Percentiles rank a stretch among this genome's conserved stretches.
These are phyloP conservation scores for Neocatenulostroma microsporum DNA, from an alignment of 2,329 filamentous ascomycete genomes.

Conservation along the genomic window DNA sequence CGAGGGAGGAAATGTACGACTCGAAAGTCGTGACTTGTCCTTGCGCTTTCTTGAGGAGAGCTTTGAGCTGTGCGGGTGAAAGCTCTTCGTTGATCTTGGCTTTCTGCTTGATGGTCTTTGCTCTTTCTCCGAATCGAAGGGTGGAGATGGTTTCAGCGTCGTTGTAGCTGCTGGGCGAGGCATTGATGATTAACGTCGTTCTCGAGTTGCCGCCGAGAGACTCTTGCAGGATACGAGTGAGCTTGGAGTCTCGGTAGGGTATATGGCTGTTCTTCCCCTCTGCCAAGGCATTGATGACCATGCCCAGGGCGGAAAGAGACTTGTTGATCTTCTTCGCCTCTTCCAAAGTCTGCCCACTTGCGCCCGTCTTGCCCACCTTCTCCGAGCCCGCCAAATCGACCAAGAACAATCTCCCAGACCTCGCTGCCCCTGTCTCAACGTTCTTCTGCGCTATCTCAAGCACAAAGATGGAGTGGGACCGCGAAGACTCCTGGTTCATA, in stretches of 20 bases:
- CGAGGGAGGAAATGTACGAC: slow-evolving; percentile 71
- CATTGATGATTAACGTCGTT: slow-evolving; percentile 98
- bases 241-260: slow-evolving; percentile 94
- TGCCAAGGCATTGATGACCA: slow-evolving; percentile 97
- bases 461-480: slow-evolving; percentile 97
- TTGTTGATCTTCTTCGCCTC: slow-evolving; percentile 99
- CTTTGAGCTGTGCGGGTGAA: slow-evolving; percentile 90
- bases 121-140: slow-evolving; percentile 86
- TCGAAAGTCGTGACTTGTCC: slow-evolving; percentile 83
- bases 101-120: slow-evolving; percentile 99
- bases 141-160: slow-evolving; percentile 90
- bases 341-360: slow-evolving; percentile 91
- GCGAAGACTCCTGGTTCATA: slow-evolving; percentile 98
- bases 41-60: slow-evolving; percentile 85
- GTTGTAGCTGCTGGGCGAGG: slow-evolving; percentile 98
- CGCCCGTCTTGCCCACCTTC: slow-evolving; percentile 97
- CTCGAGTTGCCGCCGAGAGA: slow-evolving; percentile 94
- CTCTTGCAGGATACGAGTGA: slow-evolving; percentile 95
- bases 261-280: slow-evolving; percentile 96
- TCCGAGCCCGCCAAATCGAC: slow-evolving; percentile 98
- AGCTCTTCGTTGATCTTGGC: slow-evolving; percentile 99
- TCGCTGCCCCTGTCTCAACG: slow-evolving; percentile 87
- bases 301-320: slow-evolving; percentile 92
- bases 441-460: slow-evolving; percentile 97
- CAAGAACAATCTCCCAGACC: slow-evolving; percentile 93